Evolutionary conservation across 352 stramenopile genomes (phyloP).

Genomic region (Globisporangium perplexum): DNA sequence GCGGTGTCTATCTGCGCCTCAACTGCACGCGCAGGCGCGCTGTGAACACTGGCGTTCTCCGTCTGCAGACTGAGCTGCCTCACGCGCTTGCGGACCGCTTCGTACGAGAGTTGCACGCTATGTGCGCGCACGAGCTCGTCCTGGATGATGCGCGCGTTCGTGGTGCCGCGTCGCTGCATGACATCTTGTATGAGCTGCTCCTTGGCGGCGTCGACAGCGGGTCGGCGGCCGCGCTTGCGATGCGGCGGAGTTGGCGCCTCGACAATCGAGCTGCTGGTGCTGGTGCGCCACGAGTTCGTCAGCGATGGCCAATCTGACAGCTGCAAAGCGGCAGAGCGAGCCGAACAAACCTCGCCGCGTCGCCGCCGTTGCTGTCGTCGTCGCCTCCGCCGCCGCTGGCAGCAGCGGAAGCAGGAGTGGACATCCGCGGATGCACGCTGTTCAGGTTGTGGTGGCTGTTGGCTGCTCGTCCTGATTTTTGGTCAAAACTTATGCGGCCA

Average conservation of each 20-base stretch:
- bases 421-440: too few relatives aligned
- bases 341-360: too few relatives aligned
- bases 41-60: neutral
- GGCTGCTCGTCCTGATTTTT: constrained; percentile 11
- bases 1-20: neutral
- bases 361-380: too few relatives aligned
- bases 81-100: constrained; percentile 18
- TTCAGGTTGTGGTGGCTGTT: neutral
- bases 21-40: neutral
- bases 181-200: constrained; percentile 12
- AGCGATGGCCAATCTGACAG: too few relatives aligned
- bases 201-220: constrained; percentile 7
- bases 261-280: neutral
- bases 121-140: constrained; percentile 17
- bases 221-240: constrained; percentile 10
- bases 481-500: constrained; percentile 9
- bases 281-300: neutral
- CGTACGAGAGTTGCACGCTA: constrained; percentile 20
- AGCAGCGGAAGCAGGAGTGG: too few relatives aligned
- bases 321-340: too few relatives aligned
- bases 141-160: constrained; percentile 18
- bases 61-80: constrained; percentile 14
- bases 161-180: constrained; percentile 15
- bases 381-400: too few relatives aligned
- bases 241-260: neutral